Evolutionary conservation across 2,329 filamentous ascomycete species (phyloP), one percentile per base, ranked within the genome.

Genomic region (Epichloe hybrida): DNA sequence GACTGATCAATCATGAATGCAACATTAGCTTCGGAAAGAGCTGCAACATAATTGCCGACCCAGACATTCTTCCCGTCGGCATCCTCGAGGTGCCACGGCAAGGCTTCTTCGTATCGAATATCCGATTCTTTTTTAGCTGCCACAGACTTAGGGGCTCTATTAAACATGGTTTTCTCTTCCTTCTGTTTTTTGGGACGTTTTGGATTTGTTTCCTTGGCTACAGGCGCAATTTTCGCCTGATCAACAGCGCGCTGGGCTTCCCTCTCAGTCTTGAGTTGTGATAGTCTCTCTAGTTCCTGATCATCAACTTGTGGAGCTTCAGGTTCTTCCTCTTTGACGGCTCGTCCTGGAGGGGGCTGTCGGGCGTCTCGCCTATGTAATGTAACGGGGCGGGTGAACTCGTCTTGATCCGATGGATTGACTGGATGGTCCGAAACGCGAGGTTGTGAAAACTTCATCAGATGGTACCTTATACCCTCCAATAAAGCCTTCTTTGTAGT

Each of bases 81-180:
- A 65, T 98, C 93, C 64, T 98, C 93, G 37, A 98, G 69, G 64
- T 96, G 90, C 93, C 93, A 98, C 5, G 93, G 93, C 47, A 96
- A 73, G 4, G 91, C 88, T 66, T 98, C 93, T 64, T 97, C 93
- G 58, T 97, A 98, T 55, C 90, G 84, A 69, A 80, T 81, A 51
- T 80, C 79, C 0, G 75, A 74, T 52, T 81, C 76, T 72, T 76
- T 76, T 75, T 77, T 93, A 72, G 69, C 91, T 61, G 91, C 89
- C 61, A 90, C 89, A 5, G 77, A 76, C 50, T 78, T 77, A 52
- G 94, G 86, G n/a, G 85, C 80, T 57, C 88, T 83, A 62, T 87
- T 89, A 21, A 95, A 86, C 59, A 89, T 87, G 56, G 88, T 86
- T 65, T 90, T 95, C 67, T 95, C 91, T 54, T 84, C 79, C 64